Base-by-base conservation (phyloP, 2,329 filamentous ascomycete genomes). In the Spiromastix sp. region DNA sequence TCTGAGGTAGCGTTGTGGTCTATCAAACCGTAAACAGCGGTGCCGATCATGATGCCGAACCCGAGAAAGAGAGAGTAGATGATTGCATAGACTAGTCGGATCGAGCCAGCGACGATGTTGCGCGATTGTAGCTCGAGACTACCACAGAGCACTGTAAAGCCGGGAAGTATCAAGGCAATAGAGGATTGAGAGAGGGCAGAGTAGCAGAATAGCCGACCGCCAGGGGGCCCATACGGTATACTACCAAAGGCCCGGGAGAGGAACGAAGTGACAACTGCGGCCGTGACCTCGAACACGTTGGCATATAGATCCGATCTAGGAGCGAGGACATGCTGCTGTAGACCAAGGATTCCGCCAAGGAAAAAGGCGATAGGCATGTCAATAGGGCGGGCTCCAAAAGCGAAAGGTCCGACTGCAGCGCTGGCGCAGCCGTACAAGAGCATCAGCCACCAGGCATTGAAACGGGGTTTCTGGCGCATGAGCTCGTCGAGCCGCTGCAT, bases 311-410 rank as follows among this genome's bases (percentile, higher is more conserved):
- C 77, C 10, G 84, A 89, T 15, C 69, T 74, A 0, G 85, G 82
- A 0, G 82, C 79, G 4, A 85, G 63, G 18, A 85, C 72, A 7
- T 89, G 72, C 49, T 91, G 83, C 32, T 93, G 63, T 36, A 79
- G 59, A 1, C 84, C 85, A 0, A 93, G 68, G 12, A 87, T 63
- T 48, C 74, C 79, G 2, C 85, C 85, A 0, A 93, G 69, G 1
- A 85, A 37, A 53, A 91, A 91, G 13, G 78, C 77, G 18, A 87
- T 71, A 0, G 83, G 83, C 39, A 91, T 63, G 52, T 93, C 85
- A 48, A 89, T 80, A 26, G 79, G 74, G 3, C 83, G 73, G 2
- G 81, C 82, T 37, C 77, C 66, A 50, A 91, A 93, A 3, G 81
- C 83, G 49, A 91, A 91, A 0, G 83, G 83, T 0, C 81, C 84